phyloP scores from a whole-genome alignment of 306 rosid genomes.

The Ormosia semicastrata region DNA sequence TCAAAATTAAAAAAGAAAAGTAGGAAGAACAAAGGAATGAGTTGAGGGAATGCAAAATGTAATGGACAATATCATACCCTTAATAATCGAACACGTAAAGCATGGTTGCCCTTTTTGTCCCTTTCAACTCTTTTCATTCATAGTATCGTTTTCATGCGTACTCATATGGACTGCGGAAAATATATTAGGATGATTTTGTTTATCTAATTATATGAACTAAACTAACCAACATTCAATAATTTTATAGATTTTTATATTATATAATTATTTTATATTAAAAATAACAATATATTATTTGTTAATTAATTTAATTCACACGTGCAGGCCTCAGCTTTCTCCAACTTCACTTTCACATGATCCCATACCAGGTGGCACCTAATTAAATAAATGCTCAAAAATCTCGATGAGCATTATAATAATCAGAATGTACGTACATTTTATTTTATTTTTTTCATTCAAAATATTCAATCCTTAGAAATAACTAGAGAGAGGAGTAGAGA shows the following conservation, averaged over 20 bases:
- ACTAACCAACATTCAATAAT: no score
- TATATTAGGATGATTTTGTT: no score
- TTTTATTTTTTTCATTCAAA: not conserved
- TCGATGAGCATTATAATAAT: slow-evolving; percentile 13
- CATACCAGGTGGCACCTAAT: slow-evolving; percentile 34
- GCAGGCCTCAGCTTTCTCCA: not conserved
- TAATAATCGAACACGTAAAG: not conserved
- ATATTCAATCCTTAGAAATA: not conserved
- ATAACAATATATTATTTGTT: no score
- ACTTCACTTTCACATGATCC: slow-evolving; percentile 50
- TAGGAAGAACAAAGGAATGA: not conserved
- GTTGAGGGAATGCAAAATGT: not conserved
- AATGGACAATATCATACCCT: not conserved
- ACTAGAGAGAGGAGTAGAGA: not conserved
- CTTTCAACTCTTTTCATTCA: not conserved
- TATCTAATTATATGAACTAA: no score
- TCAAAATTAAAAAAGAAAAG: not conserved
- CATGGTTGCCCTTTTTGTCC: slow-evolving; percentile 5
- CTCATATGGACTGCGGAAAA: no score
- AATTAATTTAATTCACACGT: no score
- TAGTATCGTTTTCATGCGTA: not conserved
- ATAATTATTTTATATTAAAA: no score
- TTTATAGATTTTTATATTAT: no score
- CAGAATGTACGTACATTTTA: not conserved
- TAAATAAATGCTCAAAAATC: slow-evolving; percentile 27